phyloP scores from a whole-genome alignment of 768 basidiomycete species.

The Boletus vermiculosoides region DNA sequence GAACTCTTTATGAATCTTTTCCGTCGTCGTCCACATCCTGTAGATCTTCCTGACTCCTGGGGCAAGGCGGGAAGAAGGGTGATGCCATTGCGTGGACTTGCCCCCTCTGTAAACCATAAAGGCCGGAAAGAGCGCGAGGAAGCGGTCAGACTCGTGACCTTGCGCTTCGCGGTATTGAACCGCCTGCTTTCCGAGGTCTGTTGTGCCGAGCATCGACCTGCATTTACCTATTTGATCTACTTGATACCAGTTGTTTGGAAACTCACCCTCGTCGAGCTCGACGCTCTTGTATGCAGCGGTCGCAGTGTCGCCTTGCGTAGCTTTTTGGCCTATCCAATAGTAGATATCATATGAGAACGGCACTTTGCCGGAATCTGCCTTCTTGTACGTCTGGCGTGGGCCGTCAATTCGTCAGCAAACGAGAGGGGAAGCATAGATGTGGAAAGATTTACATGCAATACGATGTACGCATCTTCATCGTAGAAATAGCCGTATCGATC shows the following conservation, averaged over 20 bases:
- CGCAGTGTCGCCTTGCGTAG: slow-evolving; percentile 58
- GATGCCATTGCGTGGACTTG: not conserved
- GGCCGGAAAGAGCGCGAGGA: slow-evolving; percentile 49
- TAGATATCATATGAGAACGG: slow-evolving; percentile 57
- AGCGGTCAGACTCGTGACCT: slow-evolving; percentile 51
- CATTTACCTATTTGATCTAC: not conserved
- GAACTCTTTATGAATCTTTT: slow-evolving; percentile 10
- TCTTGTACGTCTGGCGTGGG: slow-evolving; percentile 52
- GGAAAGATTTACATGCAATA: slow-evolving; percentile 50
- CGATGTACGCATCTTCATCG: slow-evolving; percentile 63
- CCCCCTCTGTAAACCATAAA: slow-evolving; percentile 44
- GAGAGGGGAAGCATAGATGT: not conserved
- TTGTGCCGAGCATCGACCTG: not conserved
- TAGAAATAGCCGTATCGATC: slow-evolving; percentile 56
- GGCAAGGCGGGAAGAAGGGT: not conserved
- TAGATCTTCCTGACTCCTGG: slow-evolving; percentile 43
- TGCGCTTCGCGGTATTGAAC: slow-evolving; percentile 66
- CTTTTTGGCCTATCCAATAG: slow-evolving; percentile 63
- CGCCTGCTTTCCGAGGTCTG: slow-evolving; percentile 46
- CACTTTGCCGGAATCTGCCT: slow-evolving; percentile 36
- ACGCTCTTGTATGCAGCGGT: slow-evolving; percentile 68
- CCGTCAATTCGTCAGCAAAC: not conserved
- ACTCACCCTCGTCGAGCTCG: slow-evolving; percentile 53
- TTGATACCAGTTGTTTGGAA: not conserved
- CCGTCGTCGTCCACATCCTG: slow-evolving; percentile 39